These are phyloP conservation scores for Imleria badia DNA, from an alignment of 768 basidiomycete genomes.

Conservation along the genomic window DNA sequence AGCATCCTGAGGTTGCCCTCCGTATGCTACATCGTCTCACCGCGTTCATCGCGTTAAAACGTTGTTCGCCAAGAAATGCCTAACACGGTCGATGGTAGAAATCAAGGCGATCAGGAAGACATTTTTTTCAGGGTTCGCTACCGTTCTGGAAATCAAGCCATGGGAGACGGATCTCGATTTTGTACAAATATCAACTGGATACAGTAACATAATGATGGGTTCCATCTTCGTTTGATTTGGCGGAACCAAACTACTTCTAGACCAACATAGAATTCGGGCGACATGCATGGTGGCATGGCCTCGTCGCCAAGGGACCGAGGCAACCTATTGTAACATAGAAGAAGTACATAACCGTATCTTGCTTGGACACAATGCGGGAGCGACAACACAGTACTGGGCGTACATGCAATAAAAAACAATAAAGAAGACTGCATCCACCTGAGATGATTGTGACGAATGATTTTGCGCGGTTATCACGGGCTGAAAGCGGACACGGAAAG, in stretches of 20 bases:
- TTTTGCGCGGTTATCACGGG: conserved; percentile 3
- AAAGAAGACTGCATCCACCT: conserved; percentile 16
- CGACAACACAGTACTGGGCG: conserved; percentile 12
- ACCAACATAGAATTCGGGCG: conserved; percentile 3
- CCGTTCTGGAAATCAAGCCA: background rate
- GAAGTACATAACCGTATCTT: conserved; percentile 15
- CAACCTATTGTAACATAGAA: conserved; percentile 15
- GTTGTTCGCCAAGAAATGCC: background rate
- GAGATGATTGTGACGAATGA: conserved; percentile 11
- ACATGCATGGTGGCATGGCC: background rate
- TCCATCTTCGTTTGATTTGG: background rate
- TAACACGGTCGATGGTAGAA: background rate
- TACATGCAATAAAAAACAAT: conserved; percentile 20
- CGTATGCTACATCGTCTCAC: conserved; percentile 42
- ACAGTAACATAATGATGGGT: too few relatives aligned
- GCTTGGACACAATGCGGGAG: conserved; percentile 1
- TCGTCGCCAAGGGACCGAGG: background rate
- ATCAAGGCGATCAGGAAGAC: background rate
- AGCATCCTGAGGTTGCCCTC: conserved; percentile 50
- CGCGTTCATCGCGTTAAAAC: too few relatives aligned
- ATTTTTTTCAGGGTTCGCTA: background rate
- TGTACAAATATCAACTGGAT: background rate
- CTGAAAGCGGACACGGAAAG: background rate
- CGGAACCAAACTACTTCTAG: background rate
- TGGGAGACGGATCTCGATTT: background rate